Evolutionary conservation across 1,284 basidiomycete species (phyloP).

Genomic region (Rhodotorula sp.): DNA sequence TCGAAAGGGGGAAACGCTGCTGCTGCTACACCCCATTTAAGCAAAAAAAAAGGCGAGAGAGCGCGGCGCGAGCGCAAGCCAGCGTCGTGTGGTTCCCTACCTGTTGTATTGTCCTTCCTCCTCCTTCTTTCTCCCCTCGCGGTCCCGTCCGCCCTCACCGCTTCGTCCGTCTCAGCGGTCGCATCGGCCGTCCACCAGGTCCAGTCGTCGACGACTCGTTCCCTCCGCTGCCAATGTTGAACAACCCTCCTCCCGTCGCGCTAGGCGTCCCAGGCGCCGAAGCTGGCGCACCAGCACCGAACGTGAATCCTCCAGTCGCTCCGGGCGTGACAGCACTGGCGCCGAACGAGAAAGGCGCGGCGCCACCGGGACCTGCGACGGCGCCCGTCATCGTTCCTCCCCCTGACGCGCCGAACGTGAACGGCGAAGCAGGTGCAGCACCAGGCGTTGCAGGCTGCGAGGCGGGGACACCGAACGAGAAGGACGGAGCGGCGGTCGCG

Average conservation of each 20-base stretch:
- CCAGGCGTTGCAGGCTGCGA: not conserved
- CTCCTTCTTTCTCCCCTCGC: too few species aligned
- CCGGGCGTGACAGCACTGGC: slow-evolving; percentile 6
- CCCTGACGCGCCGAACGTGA: slow-evolving; percentile 7
- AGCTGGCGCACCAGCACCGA: slow-evolving; percentile 5
- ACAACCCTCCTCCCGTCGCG: slow-evolving; percentile 17
- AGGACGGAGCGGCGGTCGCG: not conserved
- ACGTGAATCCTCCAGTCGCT: slow-evolving; percentile 14
- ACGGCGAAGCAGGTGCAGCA: not conserved
- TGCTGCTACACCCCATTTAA: too few species aligned
- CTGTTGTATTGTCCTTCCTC: too few species aligned
- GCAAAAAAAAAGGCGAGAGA: too few species aligned
- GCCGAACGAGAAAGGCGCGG: slow-evolving; percentile 18
- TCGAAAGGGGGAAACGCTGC: too few species aligned
- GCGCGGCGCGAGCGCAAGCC: too few species aligned
- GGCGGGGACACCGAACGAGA: not conserved
- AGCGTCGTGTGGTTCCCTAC: too few species aligned
- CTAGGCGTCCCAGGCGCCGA: not conserved
- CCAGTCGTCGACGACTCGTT: slow-evolving; percentile 2
- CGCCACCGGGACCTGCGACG: not conserved
- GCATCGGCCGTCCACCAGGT: slow-evolving; percentile 11
- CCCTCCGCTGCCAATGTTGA: slow-evolving; percentile 27
- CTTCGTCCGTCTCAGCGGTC: slow-evolving; percentile 11
- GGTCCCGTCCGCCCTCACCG: not conserved
- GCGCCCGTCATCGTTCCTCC: not conserved